These are phyloP conservation scores for Saccharomycopsis microspora DNA, from an alignment of 805 yeast genomes.

Conservation along the genomic window DNA sequence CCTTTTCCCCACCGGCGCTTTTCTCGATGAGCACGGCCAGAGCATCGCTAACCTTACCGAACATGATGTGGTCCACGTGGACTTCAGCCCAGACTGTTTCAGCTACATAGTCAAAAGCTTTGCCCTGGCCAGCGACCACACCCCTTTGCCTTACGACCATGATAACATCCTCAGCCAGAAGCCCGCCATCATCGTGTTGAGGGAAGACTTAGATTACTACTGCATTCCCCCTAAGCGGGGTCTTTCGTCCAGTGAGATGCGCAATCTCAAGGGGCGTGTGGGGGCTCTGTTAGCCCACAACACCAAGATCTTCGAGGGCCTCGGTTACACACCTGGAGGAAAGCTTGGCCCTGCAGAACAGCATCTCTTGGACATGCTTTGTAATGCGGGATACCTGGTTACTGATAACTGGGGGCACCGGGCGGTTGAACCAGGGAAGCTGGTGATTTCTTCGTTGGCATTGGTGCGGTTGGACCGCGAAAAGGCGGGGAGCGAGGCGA, in stretches of 20 bases:
- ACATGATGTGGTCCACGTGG: constrained; percentile 68
- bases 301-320: constrained; percentile 63
- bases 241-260: constrained; percentile 46
- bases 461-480: constrained; percentile 45
- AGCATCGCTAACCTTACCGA: constrained; percentile 72
- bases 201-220: constrained; percentile 92
- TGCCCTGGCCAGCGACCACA: constrained; percentile 35
- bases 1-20: constrained; percentile 83
- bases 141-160: background rate
- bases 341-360: constrained; percentile 83
- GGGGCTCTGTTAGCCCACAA: constrained; percentile 54
- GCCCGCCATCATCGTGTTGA: constrained; percentile 82
- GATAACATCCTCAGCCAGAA: constrained; percentile 48
- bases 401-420: constrained; percentile 80
- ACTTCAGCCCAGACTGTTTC: constrained; percentile 80
- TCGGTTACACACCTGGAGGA: constrained; percentile 38
- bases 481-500: constrained; percentile 13
- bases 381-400: constrained; percentile 70
- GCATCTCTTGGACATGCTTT: constrained; percentile 88
- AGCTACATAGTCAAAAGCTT: constrained; percentile 70
- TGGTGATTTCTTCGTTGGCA: constrained; percentile 78
- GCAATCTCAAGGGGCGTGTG: constrained; percentile 57
- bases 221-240: constrained; percentile 69
- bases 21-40: constrained; percentile 64
- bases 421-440: constrained; percentile 74